Base-by-base conservation (phyloP, 2,329 filamentous ascomycete species). In the Fusarium heterosporum region DNA sequence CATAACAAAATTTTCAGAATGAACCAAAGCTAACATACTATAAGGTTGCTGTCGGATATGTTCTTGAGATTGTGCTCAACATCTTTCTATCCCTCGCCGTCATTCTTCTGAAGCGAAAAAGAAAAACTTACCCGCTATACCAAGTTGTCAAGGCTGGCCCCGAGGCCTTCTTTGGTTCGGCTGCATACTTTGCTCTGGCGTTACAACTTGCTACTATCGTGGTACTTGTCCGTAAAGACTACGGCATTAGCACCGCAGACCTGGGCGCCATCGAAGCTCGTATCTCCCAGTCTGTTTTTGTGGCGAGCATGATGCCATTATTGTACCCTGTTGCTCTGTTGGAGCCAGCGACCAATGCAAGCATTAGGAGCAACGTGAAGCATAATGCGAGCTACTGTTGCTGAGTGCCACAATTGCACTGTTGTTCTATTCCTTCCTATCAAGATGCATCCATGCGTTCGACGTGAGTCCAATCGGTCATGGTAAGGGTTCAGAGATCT, bases 351-450 rank as follows among this genome's bases (percentile, higher is more conserved):
- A 25, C 10, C 12, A 47, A 26, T 10, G 34, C 17, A 16, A 42
- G 4, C 9, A 2, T 5, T 2, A 41, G 19, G 16, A 49, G 30
- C 5, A 48, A 40, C n/a, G 40, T 49, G 4, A 32, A 48, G 11
- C 55, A 71, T 22, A 69, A 59, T 25, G 29, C 54, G 1, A 53
- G 8, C 7, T 70, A 4, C 17, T 68, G 6, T 43, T 70, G 7
- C 36, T 71, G 8, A 61, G 36, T 25, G 8, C 50, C 12, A 60
- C 51, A 4, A 39, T 63, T 8, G 51, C 61, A 3, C 14, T 73
- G 6, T 72, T 66, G 1, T 73, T 73, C 29, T 72, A 72, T 25
- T 68, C 69, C 0, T 75, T 75, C 17, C 22, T 75, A 8, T 72
- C 69, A 4, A 62, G 66, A 40, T 73, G 71, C 13, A 63, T 75